These are phyloP conservation scores for Ascochyta fabae DNA, from an alignment of 2,329 filamentous ascomycete genomes.

Conservation along the genomic window DNA sequence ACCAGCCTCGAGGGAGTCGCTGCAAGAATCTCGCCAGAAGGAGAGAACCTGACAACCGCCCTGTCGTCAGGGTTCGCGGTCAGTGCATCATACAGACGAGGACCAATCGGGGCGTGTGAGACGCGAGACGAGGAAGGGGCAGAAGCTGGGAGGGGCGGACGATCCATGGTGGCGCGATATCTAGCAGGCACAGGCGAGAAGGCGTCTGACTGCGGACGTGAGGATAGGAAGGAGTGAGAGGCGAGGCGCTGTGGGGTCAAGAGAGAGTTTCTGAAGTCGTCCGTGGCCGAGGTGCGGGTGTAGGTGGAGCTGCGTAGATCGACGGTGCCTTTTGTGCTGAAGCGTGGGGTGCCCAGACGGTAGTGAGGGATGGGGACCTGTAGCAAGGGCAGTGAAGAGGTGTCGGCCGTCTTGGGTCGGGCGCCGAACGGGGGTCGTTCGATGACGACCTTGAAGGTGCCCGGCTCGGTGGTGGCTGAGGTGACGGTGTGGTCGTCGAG, in stretches of 20 bases:
- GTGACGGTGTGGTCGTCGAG: slow-evolving; percentile 65
- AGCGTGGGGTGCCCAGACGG: slow-evolving; percentile 80
- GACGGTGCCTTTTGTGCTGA: slow-evolving; percentile 77
- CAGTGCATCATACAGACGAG: slow-evolving; percentile 81
- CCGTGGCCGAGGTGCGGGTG: slow-evolving; percentile 68
- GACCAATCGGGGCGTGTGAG: slow-evolving; percentile 52
- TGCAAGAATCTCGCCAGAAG: slow-evolving; percentile 78
- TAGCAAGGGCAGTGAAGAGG: slow-evolving; percentile 61
- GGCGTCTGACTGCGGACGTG: slow-evolving; percentile 46
- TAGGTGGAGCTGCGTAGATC: slow-evolving; percentile 83
- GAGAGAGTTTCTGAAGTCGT: slow-evolving; percentile 71
- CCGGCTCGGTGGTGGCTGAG: slow-evolving; percentile 63
- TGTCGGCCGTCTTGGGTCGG: slow-evolving; percentile 69
- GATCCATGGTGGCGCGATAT: slow-evolving; percentile 47
- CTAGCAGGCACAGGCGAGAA: slow-evolving; percentile 43
- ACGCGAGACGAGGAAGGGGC: slow-evolving; percentile 45
- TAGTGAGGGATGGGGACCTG: slow-evolving; percentile 84
- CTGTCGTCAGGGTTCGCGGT: slow-evolving; percentile 83
- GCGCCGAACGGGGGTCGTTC: slow-evolving; percentile 67
- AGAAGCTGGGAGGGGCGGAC: slow-evolving; percentile 40
- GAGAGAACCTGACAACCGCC: slow-evolving; percentile 81
- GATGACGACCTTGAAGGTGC: slow-evolving; percentile 81
- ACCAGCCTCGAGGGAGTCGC: slow-evolving; percentile 91
- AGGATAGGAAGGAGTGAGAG: slow-evolving; percentile 45
- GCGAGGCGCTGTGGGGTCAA: slow-evolving; percentile 51